Percentiles rank a stretch among this genome's conserved stretches.
Evolutionary conservation across 129 eudicot genomes (phyloP).

Genomic region (Flaveria linearis): DNA sequence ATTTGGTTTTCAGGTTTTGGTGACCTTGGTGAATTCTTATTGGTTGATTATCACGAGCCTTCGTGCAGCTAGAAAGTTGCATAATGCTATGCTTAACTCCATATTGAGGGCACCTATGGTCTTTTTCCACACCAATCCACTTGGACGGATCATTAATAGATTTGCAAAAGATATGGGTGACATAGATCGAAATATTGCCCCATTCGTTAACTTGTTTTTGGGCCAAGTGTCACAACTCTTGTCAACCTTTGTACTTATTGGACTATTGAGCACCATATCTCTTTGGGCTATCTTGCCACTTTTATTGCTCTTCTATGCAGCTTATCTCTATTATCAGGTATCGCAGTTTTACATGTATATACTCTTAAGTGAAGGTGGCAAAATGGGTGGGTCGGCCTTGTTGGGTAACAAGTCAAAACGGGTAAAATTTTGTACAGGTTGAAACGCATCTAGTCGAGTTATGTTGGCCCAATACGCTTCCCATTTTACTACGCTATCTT

Average conservation of each 20-base stretch:
- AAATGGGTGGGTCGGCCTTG: slow-evolving; percentile 8
- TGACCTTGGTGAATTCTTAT: slow-evolving; percentile 77
- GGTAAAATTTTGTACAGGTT: background rate
- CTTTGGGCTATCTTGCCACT: slow-evolving; percentile 98
- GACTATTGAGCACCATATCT: slow-evolving; percentile 84
- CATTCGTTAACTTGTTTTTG: slow-evolving; percentile 62
- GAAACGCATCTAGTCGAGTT: background rate
- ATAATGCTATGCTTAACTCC: slow-evolving; percentile 76
- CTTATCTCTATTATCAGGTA: slow-evolving; percentile 97
- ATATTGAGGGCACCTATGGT: slow-evolving; percentile 94
- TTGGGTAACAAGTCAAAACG: slow-evolving; percentile 4
- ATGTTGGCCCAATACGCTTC: background rate
- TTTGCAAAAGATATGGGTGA: slow-evolving; percentile 92
- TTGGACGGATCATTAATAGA: slow-evolving; percentile 88
- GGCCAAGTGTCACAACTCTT: slow-evolving; percentile 78
- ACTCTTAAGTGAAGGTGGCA: slow-evolving; percentile 1
- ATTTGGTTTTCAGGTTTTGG: slow-evolving; percentile 62
- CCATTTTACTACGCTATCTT: background rate
- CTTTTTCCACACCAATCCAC: slow-evolving; percentile 94
- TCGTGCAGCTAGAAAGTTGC: slow-evolving; percentile 77
- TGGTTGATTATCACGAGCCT: slow-evolving; percentile 92
- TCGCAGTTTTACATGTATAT: background rate
- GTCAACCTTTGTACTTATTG: slow-evolving; percentile 87
- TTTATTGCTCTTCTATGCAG: slow-evolving; percentile 74
- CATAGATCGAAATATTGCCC: slow-evolving; percentile 87